Conservation (phyloP, 768 basidiomycete species). For the Suillus luteus region DNA sequence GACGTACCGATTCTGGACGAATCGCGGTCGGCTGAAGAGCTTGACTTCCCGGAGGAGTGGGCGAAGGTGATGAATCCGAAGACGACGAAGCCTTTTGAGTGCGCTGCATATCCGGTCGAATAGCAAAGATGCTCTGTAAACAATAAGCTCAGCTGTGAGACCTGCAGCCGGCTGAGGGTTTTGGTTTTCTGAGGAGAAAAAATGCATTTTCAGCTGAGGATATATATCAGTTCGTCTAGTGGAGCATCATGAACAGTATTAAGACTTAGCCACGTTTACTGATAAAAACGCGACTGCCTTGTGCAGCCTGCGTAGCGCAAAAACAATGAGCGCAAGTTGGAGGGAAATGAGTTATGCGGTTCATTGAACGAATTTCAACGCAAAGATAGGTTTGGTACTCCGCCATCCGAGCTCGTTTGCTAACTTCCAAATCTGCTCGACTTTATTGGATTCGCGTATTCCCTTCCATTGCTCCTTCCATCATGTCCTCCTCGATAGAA, state of each 20-base stretch:
- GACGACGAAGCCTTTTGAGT: slow-evolving; percentile 5
- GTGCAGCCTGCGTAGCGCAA: slow-evolving; percentile 34
- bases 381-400: slow-evolving; percentile 29
- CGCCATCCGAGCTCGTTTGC: slow-evolving; percentile 23
- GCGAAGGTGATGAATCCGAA: slow-evolving; percentile 6
- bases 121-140: not conserved
- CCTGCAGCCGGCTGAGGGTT: slow-evolving; percentile 4
- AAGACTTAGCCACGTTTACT: slow-evolving; percentile 25
- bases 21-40: not conserved
- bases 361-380: slow-evolving; percentile 19
- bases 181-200: slow-evolving; percentile 1
- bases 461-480: slow-evolving; percentile 16
- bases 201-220: slow-evolving; percentile 3
- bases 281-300: slow-evolving; percentile 30
- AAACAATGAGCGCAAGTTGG: slow-evolving; percentile 17
- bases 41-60: slow-evolving; percentile 1
- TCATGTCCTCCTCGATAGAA: slow-evolving; percentile 82
- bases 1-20: slow-evolving; percentile 4
- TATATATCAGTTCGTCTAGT: slow-evolving; percentile 5
- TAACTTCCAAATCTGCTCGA: slow-evolving; percentile 9
- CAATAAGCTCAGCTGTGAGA: not conserved
- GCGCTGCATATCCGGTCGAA: slow-evolving; percentile 1
- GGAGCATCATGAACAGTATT: slow-evolving; percentile 8
- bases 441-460: slow-evolving; percentile 9
- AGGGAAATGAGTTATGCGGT: slow-evolving; percentile 26